Base-by-base conservation (phyloP, 140 eudicot genomes). In the Ambrosia hybrid region DNA sequence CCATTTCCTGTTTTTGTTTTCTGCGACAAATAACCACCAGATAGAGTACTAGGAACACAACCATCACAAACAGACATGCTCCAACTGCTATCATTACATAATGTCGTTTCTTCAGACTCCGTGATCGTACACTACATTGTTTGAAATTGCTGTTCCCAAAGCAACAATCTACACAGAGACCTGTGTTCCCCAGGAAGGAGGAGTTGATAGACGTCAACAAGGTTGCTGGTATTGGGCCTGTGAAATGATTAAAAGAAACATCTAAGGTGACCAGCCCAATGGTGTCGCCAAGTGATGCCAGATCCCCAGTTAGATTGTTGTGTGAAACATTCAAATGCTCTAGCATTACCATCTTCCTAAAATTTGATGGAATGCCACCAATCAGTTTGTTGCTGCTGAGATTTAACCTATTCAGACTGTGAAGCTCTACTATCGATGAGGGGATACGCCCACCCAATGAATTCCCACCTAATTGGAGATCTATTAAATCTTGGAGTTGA, bases 391-490 rank as follows among this genome's bases (percentile, higher is more conserved):
- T 89, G 74, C 70, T 80, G 76, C 95, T 85, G 48, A 92, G 83
- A 87, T 92, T 87, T 76, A 92, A 77, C 36, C 59, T 75, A 13
- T 76, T 87, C 46, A 89, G 66, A 58, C 72, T 85, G 71, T 57
- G 81, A 30, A 73, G 74, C 51, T 76, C 85, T 45, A 59, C 68
- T 62, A 88, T 76, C 2, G 82, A 80, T 58, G 82, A 78, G 36
- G 96, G 92, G 46, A 92, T 87, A 14, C 51, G 58, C 68, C 96
- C 96, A 62, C 83, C 86, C 2, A 92, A 80, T 34, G 45, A 70
- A 78, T 92, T 92, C 79, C 84, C 95, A 68, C 90, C 96, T 51
- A 92, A 88, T 16, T 83, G 84, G n/a, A 92, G 87, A 76, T 38
- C 62, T 6, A 66, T 74, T 16, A 92, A 83, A 59, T 52, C 73